Conservation (phyloP, 805 yeast genomes). For the Kodamaea neixiangensis region DNA sequence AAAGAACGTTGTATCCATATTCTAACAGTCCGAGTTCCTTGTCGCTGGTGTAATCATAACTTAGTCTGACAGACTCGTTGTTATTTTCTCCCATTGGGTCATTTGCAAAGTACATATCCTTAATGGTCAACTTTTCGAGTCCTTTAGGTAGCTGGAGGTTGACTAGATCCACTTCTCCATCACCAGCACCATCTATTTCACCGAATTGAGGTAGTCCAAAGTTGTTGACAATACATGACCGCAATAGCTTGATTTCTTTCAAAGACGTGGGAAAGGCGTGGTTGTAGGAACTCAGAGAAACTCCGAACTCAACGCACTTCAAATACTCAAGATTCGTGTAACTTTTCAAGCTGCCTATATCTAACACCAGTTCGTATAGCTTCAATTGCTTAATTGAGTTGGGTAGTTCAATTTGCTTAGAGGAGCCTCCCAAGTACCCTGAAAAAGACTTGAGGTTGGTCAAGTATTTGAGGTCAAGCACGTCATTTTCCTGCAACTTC, state of each 20-base stretch:
- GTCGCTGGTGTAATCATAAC: background rate
- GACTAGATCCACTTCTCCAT: background rate
- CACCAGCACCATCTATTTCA: background rate
- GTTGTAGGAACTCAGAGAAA: background rate
- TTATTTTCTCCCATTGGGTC: slow-evolving; percentile 1
- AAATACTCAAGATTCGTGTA: slow-evolving; percentile 1
- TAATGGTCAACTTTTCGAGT: background rate
- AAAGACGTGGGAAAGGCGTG: background rate
- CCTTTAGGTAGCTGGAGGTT: background rate
- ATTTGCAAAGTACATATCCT: slow-evolving; percentile 1
- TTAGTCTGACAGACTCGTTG: background rate
- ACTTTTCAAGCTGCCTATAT: background rate
- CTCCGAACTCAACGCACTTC: background rate
- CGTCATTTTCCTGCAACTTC: background rate
- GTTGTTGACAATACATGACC: background rate
- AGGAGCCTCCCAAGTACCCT: background rate
- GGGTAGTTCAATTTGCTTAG: background rate
- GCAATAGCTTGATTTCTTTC: background rate
- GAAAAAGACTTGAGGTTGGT: background rate
- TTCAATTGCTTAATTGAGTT: background rate
- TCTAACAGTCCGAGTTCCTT: background rate
- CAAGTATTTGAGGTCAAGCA: background rate
- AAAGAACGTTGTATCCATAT: background rate
- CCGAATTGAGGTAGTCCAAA: slow-evolving; percentile 1
- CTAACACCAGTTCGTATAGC: background rate